These are phyloP conservation scores for Blechomonas ayalai DNA, from an alignment of 208 protist genomes.

Conservation along the genomic window DNA sequence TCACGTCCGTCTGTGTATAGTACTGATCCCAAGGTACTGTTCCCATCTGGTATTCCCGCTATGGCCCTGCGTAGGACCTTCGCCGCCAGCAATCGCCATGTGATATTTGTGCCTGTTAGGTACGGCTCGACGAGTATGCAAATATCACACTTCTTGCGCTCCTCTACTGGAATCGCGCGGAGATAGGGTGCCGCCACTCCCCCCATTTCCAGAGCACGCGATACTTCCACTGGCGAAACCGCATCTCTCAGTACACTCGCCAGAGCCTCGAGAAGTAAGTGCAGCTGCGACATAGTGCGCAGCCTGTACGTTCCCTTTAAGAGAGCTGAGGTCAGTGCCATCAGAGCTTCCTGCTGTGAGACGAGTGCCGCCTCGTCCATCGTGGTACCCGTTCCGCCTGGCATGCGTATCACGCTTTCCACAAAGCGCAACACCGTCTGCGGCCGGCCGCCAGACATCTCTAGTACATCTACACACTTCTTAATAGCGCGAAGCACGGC, in stretches of 20 bases:
- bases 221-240: neutral
- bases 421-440: conserved; percentile 27
- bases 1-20: conserved; percentile 44
- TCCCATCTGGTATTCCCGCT: conserved; percentile 27
- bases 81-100: conserved; percentile 25
- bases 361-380: conserved; percentile 14
- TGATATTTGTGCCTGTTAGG: conserved; percentile 16
- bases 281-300: conserved; percentile 56
- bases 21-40: neutral
- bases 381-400: conserved; percentile 19
- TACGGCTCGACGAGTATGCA: conserved; percentile 22
- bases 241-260: conserved; percentile 6
- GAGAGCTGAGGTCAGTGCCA: conserved; percentile 26
- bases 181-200: conserved; percentile 62
- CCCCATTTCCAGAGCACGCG: conserved; percentile 20
- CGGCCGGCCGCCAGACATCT: conserved; percentile 56
- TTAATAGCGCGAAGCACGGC: conserved; percentile 44
- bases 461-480: conserved; percentile 31
- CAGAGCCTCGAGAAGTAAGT: conserved; percentile 30
- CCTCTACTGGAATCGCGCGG: conserved; percentile 43
- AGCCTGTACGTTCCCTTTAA: conserved; percentile 31
- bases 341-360: conserved; percentile 18
- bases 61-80: conserved; percentile 41
- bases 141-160: conserved; percentile 34
- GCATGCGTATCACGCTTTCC: conserved; percentile 11